These are phyloP conservation scores for Boletus reticulatus DNA, from an alignment of 768 basidiomycete genomes.

Conservation along the genomic window DNA sequence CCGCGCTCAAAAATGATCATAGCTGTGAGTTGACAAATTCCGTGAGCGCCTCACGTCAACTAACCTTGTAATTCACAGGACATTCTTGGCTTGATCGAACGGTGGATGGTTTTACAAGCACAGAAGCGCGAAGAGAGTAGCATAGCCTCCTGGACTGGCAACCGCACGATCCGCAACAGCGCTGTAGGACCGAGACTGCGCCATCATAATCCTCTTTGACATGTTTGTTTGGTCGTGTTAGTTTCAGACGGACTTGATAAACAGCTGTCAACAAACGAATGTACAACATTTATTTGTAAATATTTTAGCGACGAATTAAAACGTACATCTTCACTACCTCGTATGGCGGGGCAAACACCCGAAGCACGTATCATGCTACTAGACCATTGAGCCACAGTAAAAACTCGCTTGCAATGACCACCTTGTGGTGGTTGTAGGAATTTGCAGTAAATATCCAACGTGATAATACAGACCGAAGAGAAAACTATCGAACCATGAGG, in stretches of 20 bases:
- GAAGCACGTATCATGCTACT: slow-evolving; percentile 38
- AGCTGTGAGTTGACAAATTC: slow-evolving; percentile 11
- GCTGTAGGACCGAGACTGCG: slow-evolving; percentile 29
- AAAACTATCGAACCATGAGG: slow-evolving; percentile 30
- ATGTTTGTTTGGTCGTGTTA: slow-evolving; percentile 14
- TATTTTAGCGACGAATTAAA: not conserved
- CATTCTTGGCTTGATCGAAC: slow-evolving; percentile 26
- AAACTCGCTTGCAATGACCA: too few relatives aligned
- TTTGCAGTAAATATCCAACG: not conserved
- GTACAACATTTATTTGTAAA: not conserved
- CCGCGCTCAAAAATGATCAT: slow-evolving; percentile 17
- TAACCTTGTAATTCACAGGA: slow-evolving; percentile 19
- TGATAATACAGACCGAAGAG: not conserved
- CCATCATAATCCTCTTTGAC: not conserved
- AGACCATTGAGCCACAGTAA: slow-evolving; percentile 31
- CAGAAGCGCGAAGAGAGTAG: slow-evolving; percentile 15
- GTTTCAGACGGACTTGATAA: slow-evolving; percentile 14
- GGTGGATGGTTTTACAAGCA: slow-evolving; percentile 23
- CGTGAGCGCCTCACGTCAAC: not conserved
- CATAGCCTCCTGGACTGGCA: not conserved
- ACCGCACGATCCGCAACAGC: slow-evolving; percentile 9
- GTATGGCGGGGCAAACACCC: slow-evolving; percentile 17
- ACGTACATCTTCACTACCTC: slow-evolving; percentile 33
- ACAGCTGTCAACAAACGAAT: slow-evolving; percentile 9
- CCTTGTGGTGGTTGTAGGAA: too few relatives aligned